Evolutionary conservation across 345 rosid species (phyloP), one percentile per base, ranked within the genome.

Genomic region (Reutealis trisperma): DNA sequence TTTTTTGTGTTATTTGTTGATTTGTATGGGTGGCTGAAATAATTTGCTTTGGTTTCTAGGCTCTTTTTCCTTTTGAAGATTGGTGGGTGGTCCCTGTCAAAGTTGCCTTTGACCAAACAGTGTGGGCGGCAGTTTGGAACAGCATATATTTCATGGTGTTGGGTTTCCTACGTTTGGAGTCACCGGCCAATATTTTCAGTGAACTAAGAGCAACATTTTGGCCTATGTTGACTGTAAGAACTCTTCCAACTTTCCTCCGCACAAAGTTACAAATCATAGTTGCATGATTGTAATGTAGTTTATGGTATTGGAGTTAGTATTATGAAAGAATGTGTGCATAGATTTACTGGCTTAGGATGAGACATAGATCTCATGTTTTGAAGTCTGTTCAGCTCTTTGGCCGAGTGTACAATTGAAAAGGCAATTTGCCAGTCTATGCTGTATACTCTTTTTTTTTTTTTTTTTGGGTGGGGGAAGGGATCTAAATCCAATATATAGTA

Each of bases 81-180:
- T 93, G 97, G 97, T 94, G 97, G 97, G 95, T 91, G 66, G 93
- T 93, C 52, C 98, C 97, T 66, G 97, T 93, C 54, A 92, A 94
- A 86, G 88, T 94, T 30, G 92, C 88, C 0, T 94, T 93, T 84
- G 97, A 94, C 63, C 97, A 93, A 84, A 91, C 97, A 45, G 81
- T 90, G 4, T 93, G 98, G 98, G 78, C 98, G 10, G 91, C 97
- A 63, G 21, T 91, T 76, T 94, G 97, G 97, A 94, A 94, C 82
- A 90, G 91, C 85, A 88, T 89, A 82, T 94, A 94, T 77, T 94
- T 13, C 74, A 86, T 82, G 49, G 86, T 84, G 73, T 79, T 92
- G 71, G 98, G 96, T 55, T 81, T 91, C 67, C 81, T 91, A 80
- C 94, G 97, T 44, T 85, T 92, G 16, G 96, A 94, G 57, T 89